These are phyloP conservation scores for Dictyostelium discoideum DNA, from an alignment of 78 protist species.

Conservation along the genomic window DNA sequence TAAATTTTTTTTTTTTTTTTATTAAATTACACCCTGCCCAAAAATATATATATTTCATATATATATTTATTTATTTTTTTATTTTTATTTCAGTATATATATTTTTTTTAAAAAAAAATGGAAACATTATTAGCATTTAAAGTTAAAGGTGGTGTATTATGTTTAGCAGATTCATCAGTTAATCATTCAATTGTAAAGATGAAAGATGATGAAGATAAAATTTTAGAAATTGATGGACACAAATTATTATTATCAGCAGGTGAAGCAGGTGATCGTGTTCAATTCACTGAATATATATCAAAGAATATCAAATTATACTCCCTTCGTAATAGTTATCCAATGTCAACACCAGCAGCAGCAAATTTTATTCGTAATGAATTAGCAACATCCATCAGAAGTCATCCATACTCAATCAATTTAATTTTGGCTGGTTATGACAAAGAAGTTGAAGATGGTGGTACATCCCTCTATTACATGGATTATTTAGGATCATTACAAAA, in stretches of 20 bases:
- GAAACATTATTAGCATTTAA: conserved; percentile 61
- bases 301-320: conserved; percentile 79
- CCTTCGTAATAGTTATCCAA: conserved; percentile 70
- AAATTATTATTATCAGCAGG: conserved; percentile 76
- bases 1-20: too few species aligned
- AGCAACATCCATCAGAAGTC: conserved; percentile 79
- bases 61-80: too few species aligned
- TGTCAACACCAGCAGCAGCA: conserved; percentile 85
- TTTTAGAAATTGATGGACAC: conserved; percentile 27
- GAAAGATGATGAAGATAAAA: conserved; percentile 83
- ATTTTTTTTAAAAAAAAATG: conserved; percentile 7
- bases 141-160: conserved; percentile 54
- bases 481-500: conserved; percentile 85
- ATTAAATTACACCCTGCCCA: too few species aligned
- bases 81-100: too few species aligned
- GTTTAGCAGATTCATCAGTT: conserved; percentile 49
- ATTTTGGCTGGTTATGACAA: conserved; percentile 89
- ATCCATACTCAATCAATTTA: conserved; percentile 80
- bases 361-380: conserved; percentile 77
- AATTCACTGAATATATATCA: conserved; percentile 80
- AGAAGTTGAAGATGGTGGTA: neutral
- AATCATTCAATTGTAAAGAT: conserved; percentile 72
- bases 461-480: conserved; percentile 84
- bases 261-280: conserved; percentile 84
- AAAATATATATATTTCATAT: too few species aligned